These are phyloP conservation scores for Lepidium aucheri DNA, from an alignment of 345 rosid species.

Conservation along the genomic window DNA sequence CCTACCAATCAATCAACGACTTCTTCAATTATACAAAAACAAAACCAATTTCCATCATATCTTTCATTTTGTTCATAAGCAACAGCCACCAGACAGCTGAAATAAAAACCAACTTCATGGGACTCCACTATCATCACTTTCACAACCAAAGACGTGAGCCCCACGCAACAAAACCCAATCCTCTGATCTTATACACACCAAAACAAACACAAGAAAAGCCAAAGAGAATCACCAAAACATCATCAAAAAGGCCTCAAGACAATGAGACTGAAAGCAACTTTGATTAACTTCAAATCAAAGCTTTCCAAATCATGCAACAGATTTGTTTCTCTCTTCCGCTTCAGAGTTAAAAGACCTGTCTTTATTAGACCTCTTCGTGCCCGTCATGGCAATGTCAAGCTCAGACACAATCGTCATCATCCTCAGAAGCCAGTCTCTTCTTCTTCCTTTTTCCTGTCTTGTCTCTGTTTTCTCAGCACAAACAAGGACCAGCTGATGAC, in stretches of 20 bases:
- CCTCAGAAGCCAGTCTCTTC: constrained; percentile 14
- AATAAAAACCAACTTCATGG: constrained; percentile 20
- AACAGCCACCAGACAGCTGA: constrained; percentile 22
- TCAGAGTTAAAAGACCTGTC: constrained; percentile 45
- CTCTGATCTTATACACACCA: constrained; percentile 10
- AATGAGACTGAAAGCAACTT: constrained; percentile 47
- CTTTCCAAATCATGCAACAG: constrained; percentile 46
- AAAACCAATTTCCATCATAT: background rate
- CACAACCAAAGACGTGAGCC: constrained; percentile 23
- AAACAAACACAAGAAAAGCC: background rate
- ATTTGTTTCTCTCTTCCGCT: constrained; percentile 32
- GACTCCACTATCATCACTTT: constrained; percentile 24
- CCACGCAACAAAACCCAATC: constrained; percentile 12
- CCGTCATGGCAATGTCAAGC: constrained; percentile 16
- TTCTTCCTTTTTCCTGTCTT: constrained; percentile 2
- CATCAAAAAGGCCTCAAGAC: constrained; percentile 20
- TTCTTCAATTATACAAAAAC: background rate
- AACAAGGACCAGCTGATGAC: constrained; percentile 27
- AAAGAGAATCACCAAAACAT: constrained; percentile 20
- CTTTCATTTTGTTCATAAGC: constrained; percentile 3
- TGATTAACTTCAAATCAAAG: constrained; percentile 51
- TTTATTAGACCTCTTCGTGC: constrained; percentile 33
- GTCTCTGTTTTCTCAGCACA: constrained; percentile 21
- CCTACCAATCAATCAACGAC: constrained; percentile 1
- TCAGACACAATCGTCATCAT: constrained; percentile 15